Base-by-base conservation (phyloP, 805 yeast genomes). In the Metschnikowia borealis region DNA sequence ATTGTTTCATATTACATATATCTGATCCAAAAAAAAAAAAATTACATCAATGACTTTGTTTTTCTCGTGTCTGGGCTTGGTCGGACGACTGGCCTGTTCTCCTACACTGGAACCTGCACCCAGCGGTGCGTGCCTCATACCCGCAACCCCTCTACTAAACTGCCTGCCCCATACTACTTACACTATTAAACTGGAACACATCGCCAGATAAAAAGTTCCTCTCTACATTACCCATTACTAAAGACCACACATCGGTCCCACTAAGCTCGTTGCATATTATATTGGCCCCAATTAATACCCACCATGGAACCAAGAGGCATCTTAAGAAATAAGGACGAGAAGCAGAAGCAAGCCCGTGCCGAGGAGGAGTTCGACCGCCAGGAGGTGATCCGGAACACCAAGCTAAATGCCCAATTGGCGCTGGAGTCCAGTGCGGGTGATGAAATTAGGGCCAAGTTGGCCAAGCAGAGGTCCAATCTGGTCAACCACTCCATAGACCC, bases 341-440 rank as follows among this genome's bases (percentile, higher is more conserved):
- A 20, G 26, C 47, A 18, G 41, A 39, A 38, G 62, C 59, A 2
- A 68, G 66, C 10, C 60, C 62, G 7, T 11, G 44, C 44, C 40
- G 49, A 50, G 31, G 68, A 57, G n/a, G 57, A 62, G 26, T 62
- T 74, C n/a, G 80, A 77, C 52, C 72, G 97, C 53, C 78, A 84
- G 57, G 81, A 85, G 61, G 97, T 90, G 17, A 81, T 85, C 50
- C 83, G 80, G 56, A 90, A 90, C 68, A 90, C 97, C 0, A 78
- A 79, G 55, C 69, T 84, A 58, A 90, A 90, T 64, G 85, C 96
- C 0, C 71, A 80, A 57, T 64, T 82, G 46, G 54, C 64, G 44
- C 55, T 67, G 48, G 69, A 71, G 53, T 31, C 58, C 35, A 50
- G 53, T 44, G 67, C 69, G 46, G 83, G 83, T 7, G 82, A 78